Conservation (phyloP, 1,284 basidiomycete genomes). For the Phlebopus sp. region DNA sequence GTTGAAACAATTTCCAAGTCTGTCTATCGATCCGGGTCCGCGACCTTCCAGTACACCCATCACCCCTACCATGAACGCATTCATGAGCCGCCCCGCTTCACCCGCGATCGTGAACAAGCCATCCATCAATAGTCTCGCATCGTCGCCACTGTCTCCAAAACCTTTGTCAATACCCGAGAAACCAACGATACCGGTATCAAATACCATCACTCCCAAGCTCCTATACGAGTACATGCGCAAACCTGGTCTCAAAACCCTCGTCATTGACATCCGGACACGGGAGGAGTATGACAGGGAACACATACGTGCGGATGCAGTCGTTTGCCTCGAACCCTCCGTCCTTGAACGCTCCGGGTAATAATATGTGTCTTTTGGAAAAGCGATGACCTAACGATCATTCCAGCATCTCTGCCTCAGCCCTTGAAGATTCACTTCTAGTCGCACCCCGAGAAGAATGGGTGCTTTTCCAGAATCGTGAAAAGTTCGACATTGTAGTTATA, state of each 20-base stretch:
- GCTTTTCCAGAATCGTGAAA: constrained; percentile 78
- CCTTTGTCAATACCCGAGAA: constrained; percentile 35
- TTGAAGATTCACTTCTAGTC: constrained; percentile 78
- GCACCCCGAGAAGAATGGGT: constrained; percentile 69
- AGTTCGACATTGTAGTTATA: constrained; percentile 88
- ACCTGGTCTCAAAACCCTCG: constrained; percentile 60
- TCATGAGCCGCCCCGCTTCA: constrained; percentile 60
- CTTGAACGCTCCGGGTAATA: constrained; percentile 64
- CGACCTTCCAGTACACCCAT: constrained; percentile 74
- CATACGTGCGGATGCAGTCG: constrained; percentile 67
- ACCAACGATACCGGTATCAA: constrained; percentile 45
- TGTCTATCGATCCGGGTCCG: constrained; percentile 54
- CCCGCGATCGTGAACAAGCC: constrained; percentile 31
- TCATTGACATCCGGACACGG: constrained; percentile 82
- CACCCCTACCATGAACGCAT: constrained; percentile 52
- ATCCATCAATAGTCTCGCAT: constrained; percentile 20
- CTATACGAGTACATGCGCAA: constrained; percentile 60
- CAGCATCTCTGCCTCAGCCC: constrained; percentile 63
- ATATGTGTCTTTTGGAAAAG: background rate
- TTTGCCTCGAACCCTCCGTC: constrained; percentile 85
- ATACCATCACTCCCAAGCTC: constrained; percentile 58
- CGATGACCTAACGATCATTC: constrained; percentile 14
- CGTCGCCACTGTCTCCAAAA: constrained; percentile 19
- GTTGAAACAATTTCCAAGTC: constrained; percentile 41
- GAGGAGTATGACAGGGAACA: constrained; percentile 75